Conservation (phyloP, 371 early-diverging fungal species). For the Mucor plumbeus region DNA sequence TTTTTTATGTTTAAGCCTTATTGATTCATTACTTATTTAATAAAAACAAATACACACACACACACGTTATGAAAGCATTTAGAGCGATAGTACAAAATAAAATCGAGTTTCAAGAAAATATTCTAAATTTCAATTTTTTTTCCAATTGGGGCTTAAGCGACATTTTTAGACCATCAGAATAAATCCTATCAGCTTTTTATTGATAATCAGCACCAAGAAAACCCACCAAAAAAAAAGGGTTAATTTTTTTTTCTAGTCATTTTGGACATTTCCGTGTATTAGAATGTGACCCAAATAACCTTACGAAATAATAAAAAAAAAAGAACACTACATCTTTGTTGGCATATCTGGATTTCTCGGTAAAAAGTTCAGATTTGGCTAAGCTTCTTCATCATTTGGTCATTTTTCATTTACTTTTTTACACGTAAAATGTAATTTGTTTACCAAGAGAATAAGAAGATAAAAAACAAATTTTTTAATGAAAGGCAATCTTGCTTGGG, state of each 20-base stretch:
- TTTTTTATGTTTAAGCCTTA: background rate
- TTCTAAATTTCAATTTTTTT: background rate
- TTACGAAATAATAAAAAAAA: background rate
- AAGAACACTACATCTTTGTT: background rate
- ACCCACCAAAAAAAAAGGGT: background rate
- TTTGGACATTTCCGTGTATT: background rate
- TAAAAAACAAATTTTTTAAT: background rate
- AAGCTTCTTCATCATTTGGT: slow-evolving; percentile 24
- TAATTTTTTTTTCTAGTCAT: background rate
- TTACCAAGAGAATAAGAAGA: background rate
- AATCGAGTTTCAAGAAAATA: background rate
- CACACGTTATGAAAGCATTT: background rate
- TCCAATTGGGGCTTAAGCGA: background rate
- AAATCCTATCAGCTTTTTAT: slow-evolving; percentile 19
- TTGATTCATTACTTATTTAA: background rate
- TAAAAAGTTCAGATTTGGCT: slow-evolving; percentile 19
- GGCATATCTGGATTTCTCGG: background rate
- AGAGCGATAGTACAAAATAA: background rate
- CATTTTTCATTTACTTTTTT: background rate
- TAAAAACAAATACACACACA: background rate
- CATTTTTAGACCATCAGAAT: slow-evolving; percentile 9
- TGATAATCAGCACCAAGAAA: slow-evolving; percentile 5
- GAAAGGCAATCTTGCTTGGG: background rate
- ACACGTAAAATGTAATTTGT: background rate
- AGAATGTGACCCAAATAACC: background rate